Conservation (phyloP, 2,329 filamentous ascomycete species). For the Pyrenochaeta sp. region DNA sequence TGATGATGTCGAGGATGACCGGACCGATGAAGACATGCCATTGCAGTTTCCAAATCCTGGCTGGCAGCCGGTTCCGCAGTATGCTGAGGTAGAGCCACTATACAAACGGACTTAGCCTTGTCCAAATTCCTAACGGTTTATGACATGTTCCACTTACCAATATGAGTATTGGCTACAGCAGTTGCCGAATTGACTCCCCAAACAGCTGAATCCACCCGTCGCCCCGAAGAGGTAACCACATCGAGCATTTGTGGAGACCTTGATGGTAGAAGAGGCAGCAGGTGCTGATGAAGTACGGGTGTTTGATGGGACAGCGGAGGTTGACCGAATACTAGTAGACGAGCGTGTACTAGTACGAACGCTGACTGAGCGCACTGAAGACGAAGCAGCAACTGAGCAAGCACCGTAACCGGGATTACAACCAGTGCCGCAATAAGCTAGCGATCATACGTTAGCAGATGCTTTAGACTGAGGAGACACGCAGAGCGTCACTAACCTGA, state of each 20-base stretch:
- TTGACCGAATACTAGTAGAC: too few relatives aligned
- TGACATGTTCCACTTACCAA: too few relatives aligned
- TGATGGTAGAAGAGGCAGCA: neutral
- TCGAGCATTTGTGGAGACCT: slow-evolving; percentile 5
- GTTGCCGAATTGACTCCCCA: neutral
- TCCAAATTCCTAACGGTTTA: too few relatives aligned
- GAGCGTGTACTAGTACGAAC: neutral
- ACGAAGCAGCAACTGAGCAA: neutral
- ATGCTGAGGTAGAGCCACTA: slow-evolving; percentile 1
- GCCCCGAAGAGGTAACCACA: slow-evolving; percentile 3
- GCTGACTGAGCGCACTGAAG: neutral
- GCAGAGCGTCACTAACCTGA: neutral
- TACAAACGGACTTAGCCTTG: too few relatives aligned
- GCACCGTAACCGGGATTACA: slow-evolving; percentile 2
- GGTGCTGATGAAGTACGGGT: neutral
- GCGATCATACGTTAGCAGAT: neutral
- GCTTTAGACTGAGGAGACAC: neutral
- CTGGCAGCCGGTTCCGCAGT: slow-evolving; percentile 4
- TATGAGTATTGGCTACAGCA: slow-evolving; percentile 4
- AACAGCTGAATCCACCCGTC: slow-evolving; percentile 1
- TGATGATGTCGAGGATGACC: neutral
- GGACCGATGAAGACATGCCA: neutral
- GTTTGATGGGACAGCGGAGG: too few relatives aligned
- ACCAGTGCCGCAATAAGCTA: slow-evolving; percentile 4
- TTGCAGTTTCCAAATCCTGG: neutral